These are phyloP conservation scores for Macadamia tetraphylla DNA, from an alignment of 164 flowering plant genomes.

Conservation along the genomic window DNA sequence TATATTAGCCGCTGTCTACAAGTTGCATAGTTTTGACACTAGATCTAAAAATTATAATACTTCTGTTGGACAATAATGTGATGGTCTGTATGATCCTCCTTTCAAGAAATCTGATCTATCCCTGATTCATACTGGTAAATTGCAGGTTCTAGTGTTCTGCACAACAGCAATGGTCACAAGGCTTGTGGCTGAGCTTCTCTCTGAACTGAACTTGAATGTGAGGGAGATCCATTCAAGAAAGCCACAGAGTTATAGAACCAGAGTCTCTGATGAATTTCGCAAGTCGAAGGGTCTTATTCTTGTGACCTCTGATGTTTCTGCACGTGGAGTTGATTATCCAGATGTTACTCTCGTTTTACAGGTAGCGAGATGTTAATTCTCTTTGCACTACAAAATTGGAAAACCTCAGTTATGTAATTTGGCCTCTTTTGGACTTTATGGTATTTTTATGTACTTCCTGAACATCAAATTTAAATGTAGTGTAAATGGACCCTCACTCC, in stretches of 20 bases:
- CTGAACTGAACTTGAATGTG: conserved; percentile 77
- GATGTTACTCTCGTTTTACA: conserved; percentile 96
- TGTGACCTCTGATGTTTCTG: conserved; percentile 99
- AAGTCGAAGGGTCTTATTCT: conserved; percentile 96
- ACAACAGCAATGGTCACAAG: conserved; percentile 95
- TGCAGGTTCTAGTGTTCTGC: conserved; percentile 93
- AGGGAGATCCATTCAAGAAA: conserved; percentile 97
- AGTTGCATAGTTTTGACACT: no score
- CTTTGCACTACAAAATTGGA: not conserved
- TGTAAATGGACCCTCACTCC: no score
- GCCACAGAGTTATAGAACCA: conserved; percentile 87
- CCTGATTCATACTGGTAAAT: conserved; percentile 5
- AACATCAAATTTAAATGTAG: no score
- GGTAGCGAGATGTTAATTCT: conserved; percentile 31
- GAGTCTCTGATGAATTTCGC: conserved; percentile 92
- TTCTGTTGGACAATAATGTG: not conserved
- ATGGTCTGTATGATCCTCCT: not conserved
- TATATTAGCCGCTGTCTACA: no score
- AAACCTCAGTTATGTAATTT: not conserved
- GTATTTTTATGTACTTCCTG: not conserved
- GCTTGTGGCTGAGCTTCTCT: conserved; percentile 76
- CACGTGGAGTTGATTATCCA: conserved; percentile 99
- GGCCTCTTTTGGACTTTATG: not conserved
- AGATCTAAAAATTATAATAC: not conserved
- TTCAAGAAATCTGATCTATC: not conserved